Evolutionary conservation across 352 stramenopile species (phyloP), one percentile per base, ranked within the genome.

Genomic region (Hyaloperonospora arabidopsidis): DNA sequence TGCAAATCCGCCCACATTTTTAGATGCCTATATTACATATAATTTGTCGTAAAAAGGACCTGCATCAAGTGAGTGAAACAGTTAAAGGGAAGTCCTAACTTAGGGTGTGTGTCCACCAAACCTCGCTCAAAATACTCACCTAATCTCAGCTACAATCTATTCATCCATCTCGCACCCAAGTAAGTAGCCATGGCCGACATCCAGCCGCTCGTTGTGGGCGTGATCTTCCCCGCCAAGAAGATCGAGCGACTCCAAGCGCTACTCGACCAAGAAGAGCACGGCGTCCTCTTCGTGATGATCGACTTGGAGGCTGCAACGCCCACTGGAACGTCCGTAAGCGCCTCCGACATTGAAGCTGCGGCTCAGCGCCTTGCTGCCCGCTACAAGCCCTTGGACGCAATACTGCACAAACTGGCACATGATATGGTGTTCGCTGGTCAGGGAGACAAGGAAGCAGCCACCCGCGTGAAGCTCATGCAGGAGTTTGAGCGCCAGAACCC

Each of bases 181-280:
- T 23, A 36, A 6, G 14, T 49, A 39, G n/a, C 8, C 17, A 71
- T 68, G 61, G 36, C 32, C 6, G 25, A 46, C 19, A 15, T 17
- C 6, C 8, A 52, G 57, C 57, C 63, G 18, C 67, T 88, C 36
- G 57, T 76, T n/a, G 79, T 90, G 21, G 82, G 82, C 51, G 68
- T 92, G 17, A 75, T 90, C 35, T 88, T 92, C 62, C 82, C 82
- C 0, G 69, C 76, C 54, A 92, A 92, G 74, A 92, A 92, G 70
- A 76, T 89, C 45, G 77, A 74, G 11, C 78, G 79, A 39, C 74
- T 92, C 58, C 77, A 76, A 21, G 68, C 86, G 29, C 65, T 92
- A 41, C 70, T 92, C 17, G 57, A 53, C 2, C 49, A 74, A 17
- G 54, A 72, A 13, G 49, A 39, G 13, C 65, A 78, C 38, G 71